Conservation (phyloP, 1,139 yeast genomes). For the Pichia sp. region DNA sequence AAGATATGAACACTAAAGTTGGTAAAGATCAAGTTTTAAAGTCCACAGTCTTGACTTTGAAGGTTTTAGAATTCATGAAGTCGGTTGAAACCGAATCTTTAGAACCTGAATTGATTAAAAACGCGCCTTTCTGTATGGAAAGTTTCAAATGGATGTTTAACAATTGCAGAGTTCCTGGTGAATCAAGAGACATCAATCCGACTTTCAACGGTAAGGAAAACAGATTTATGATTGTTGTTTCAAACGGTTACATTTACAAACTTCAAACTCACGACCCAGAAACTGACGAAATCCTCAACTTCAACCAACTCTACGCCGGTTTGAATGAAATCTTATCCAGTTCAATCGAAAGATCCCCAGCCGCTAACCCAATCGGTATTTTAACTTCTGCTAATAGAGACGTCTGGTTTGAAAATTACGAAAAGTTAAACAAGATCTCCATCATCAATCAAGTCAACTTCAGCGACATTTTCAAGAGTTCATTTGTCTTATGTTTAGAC, state of each 20-base stretch:
- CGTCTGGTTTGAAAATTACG: conserved; percentile 66
- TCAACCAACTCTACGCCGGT: conserved; percentile 65
- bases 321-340: conserved; percentile 55
- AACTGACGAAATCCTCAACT: conserved; percentile 53
- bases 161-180: conserved; percentile 76
- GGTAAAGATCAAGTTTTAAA: conserved; percentile 74
- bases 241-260: conserved; percentile 82
- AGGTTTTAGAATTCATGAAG: conserved; percentile 56
- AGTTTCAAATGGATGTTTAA: conserved; percentile 91
- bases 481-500: conserved; percentile 83
- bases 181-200: conserved; percentile 56
- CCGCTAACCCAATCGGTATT: conserved; percentile 59
- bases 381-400: conserved; percentile 88
- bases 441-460: conserved; percentile 49
- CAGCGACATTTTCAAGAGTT: conserved; percentile 69
- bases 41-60: conserved; percentile 61
- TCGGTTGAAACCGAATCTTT: conserved; percentile 57
- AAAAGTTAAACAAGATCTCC: conserved; percentile 49
- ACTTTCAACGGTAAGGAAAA: conserved; percentile 50
- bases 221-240: conserved; percentile 69
- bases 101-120: conserved; percentile 79
- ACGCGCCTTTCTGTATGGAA: conserved; percentile 89
- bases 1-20: conserved; percentile 53
- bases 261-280: conserved; percentile 61
- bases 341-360: conserved; percentile 41